phyloP scores from a whole-genome alignment of 352 stramenopile species.

The Globisporangium parvum region DNA sequence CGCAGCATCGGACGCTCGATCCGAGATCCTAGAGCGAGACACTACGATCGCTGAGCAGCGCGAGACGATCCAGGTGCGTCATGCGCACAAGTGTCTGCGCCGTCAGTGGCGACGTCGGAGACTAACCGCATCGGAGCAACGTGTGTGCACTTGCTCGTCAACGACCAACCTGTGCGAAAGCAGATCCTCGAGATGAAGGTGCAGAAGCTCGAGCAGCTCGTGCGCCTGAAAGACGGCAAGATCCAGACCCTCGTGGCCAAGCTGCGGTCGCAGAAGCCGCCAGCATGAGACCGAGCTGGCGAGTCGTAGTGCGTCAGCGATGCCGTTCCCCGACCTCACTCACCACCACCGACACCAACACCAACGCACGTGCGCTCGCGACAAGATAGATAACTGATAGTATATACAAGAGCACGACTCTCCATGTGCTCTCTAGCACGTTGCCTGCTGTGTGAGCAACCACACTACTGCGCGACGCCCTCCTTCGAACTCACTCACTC shows the following conservation, averaged over 20 bases:
- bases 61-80: conserved; percentile 75
- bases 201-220: conserved; percentile 92
- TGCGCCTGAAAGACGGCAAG: conserved; percentile 92
- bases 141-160: background rate
- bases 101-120: background rate
- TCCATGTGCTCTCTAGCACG: background rate
- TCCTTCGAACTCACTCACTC: too few species aligned
- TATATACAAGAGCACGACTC: background rate
- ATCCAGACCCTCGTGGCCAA: conserved; percentile 89
- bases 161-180: background rate
- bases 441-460: too few species aligned
- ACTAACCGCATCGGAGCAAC: background rate
- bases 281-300: conserved; percentile 9
- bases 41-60: conserved; percentile 79
- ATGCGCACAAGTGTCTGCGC: background rate
- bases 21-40: conserved; percentile 64
- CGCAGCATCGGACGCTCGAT: conserved; percentile 10
- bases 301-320: background rate
- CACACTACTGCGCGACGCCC: too few species aligned
- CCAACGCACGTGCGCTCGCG: too few species aligned
- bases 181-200: conserved; percentile 94
- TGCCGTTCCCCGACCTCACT: too few species aligned
- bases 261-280: conserved; percentile 65
- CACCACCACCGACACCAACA: too few species aligned
- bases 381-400: too few species aligned